Percentiles rank a stretch among this genome's conserved stretches.
Conservation (phyloP, 768 basidiomycete species). For the Dioszegia crocea region DNA sequence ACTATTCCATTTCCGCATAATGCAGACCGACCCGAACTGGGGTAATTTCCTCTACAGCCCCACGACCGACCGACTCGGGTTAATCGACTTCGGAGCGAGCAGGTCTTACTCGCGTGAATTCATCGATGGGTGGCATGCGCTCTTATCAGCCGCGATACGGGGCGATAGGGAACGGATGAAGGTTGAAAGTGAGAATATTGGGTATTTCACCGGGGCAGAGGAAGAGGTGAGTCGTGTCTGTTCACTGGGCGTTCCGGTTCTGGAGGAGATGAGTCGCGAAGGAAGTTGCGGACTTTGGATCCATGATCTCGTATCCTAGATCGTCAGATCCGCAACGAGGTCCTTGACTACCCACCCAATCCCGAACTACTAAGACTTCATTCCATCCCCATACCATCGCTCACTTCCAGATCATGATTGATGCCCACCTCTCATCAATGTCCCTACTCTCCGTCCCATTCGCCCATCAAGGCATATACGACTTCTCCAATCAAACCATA, state of each 20-base stretch:
- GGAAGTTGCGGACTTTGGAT: no score
- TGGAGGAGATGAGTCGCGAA: no score
- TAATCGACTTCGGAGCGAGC: conserved; percentile 96
- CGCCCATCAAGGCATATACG: conserved; percentile 67
- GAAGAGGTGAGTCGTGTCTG: conserved; percentile 58
- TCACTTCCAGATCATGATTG: conserved; percentile 62
- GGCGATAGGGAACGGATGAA: conserved; percentile 66
- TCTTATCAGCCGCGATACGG: conserved; percentile 74
- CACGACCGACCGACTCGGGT: conserved; percentile 54
- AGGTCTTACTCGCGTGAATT: conserved; percentile 78
- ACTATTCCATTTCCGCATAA: conserved; percentile 80
- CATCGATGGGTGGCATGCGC: conserved; percentile 76
- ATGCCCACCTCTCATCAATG: conserved; percentile 81
- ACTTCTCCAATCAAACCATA: conserved; percentile 62
- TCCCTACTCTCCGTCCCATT: conserved; percentile 82
- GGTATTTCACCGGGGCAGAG: conserved; percentile 87
- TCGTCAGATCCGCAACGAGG: no score
- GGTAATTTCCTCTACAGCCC: conserved; percentile 90
- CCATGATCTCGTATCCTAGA: no score
- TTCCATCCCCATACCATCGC: neutral
- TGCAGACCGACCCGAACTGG: conserved; percentile 99
- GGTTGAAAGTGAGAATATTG: conserved; percentile 70
- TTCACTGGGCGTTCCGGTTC: no score
- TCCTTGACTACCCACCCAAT: neutral
- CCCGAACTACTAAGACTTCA: neutral